Evolutionary conservation across 1,284 basidiomycete genomes (phyloP), one percentile per base, ranked within the genome.

Genomic region (Ustilago trichophora): DNA sequence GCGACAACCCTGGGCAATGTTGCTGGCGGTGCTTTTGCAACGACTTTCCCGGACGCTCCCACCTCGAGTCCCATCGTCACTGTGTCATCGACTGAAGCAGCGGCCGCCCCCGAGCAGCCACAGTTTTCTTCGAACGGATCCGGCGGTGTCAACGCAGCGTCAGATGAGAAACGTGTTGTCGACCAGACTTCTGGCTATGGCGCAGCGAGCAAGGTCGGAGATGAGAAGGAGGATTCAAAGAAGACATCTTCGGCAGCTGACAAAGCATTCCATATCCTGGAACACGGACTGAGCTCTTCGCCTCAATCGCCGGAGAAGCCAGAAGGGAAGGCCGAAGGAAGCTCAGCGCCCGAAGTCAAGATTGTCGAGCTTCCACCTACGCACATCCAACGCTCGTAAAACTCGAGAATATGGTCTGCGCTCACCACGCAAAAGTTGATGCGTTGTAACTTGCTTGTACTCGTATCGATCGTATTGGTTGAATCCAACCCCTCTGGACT

Each of bases 281-380:
- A 67, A 22, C 33, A 47, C 13, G 52, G 52, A 10, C 15, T 60
- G 10, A 24, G 18, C 15, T 15, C 47, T 29, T 59, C 56, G 42
- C 36, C 58, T 12, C 43, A 38, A 10, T 22, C 36, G 21, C 26
- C 15, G 26, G 51, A 38, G 15, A 54, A 32, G 38, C 9, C 27
- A 25, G 51, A 47, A 15, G 33, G 12, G 9, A 33, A 37, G 24
- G 36, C 27, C 7, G 36, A 46, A 7, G 31, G 11, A 42, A 26
- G 47, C 11, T 35, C 35, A 2, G 44, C 36, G 10, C 13, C 56
- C 15, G 41, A 53, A 16, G 34, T 38, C 33, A 44, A 54, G 36
- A 26, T 60, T 37, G 43, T 62, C 25, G 52, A 62, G 43, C 47
- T 62, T 41, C 47, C 58, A 22, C 43, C 58, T 9, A 62, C 58